Conservation (phyloP, 352 stramenopile genomes). For the Pythium apleroticum region DNA sequence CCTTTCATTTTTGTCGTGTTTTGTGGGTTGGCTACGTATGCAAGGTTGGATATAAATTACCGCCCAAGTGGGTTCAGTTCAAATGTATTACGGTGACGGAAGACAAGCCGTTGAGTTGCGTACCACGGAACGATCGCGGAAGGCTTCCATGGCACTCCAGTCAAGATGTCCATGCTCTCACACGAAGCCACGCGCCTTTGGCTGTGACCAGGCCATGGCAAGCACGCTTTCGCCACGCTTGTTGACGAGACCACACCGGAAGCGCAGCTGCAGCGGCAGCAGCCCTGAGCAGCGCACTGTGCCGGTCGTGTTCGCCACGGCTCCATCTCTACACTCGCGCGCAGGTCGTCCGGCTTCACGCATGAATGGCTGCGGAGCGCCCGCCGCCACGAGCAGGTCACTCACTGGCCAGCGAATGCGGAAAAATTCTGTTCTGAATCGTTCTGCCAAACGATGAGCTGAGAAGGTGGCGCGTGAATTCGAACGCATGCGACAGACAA, state of each 20-base stretch:
- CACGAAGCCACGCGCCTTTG: neutral
- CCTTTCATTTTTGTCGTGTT: conserved; percentile 1
- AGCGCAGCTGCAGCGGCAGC: neutral
- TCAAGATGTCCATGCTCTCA: conserved; percentile 20
- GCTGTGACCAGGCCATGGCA: neutral
- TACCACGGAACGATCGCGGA: conserved; percentile 18
- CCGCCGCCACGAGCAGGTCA: neutral
- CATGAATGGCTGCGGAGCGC: neutral
- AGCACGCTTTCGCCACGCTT: conserved; percentile 7
- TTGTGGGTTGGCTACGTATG: neutral
- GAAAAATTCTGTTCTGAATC: conserved; percentile 8
- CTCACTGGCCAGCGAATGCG: neutral
- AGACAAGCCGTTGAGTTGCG: conserved; percentile 21
- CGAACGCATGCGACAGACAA: conserved; percentile 28
- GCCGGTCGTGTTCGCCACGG: conserved; percentile 3
- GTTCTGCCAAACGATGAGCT: conserved; percentile 9
- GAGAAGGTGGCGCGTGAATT: conserved; percentile 6
- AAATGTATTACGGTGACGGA: conserved; percentile 12
- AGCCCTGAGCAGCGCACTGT: neutral
- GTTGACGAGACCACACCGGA: conserved; percentile 2
- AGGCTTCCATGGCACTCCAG: conserved; percentile 11
- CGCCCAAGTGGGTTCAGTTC: conserved; percentile 15
- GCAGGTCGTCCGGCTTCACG: neutral
- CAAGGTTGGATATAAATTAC: neutral
- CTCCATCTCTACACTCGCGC: conserved; percentile 5